phyloP scores from a whole-genome alignment of 495 filamentous ascomycete species.

The Hypoxylon lenormandii region DNA sequence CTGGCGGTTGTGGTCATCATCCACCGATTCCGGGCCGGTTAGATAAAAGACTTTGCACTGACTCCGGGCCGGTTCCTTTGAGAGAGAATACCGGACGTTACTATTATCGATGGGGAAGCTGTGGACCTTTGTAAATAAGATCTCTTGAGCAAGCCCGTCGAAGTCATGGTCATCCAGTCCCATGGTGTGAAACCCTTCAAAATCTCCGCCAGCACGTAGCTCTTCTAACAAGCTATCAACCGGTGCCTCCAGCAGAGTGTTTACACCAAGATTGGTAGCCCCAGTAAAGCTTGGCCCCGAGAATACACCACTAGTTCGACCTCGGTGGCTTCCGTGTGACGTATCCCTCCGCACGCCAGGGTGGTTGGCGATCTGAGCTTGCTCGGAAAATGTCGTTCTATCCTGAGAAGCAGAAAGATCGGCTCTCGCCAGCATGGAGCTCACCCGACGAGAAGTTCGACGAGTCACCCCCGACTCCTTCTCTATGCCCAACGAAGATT shows the following conservation, averaged over 20 bases:
- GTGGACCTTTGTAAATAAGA: slow-evolving; percentile 78
- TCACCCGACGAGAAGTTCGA: slow-evolving; percentile 85
- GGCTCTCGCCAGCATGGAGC: slow-evolving; percentile 89
- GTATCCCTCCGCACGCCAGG: slow-evolving; percentile 68
- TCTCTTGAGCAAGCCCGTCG: slow-evolving; percentile 76
- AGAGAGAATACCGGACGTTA: slow-evolving; percentile 67
- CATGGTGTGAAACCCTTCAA: slow-evolving; percentile 76
- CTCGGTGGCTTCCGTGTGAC: slow-evolving; percentile 78
- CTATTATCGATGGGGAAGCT: slow-evolving; percentile 73
- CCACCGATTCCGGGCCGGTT: slow-evolving; percentile 65
- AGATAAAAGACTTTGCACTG: slow-evolving; percentile 74
- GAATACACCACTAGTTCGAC: slow-evolving; percentile 69
- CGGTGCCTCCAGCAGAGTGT: slow-evolving; percentile 72
- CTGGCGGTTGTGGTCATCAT: slow-evolving; percentile 62
- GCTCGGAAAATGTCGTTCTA: slow-evolving; percentile 77
- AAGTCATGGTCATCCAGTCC: slow-evolving; percentile 76
- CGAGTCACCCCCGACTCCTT: slow-evolving; percentile 66
- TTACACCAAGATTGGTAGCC: slow-evolving; percentile 55
- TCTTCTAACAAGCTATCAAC: slow-evolving; percentile 80
- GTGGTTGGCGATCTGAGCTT: slow-evolving; percentile 65
- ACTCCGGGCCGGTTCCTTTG: slow-evolving; percentile 60
- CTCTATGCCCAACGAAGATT: slow-evolving; percentile 80
- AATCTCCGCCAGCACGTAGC: slow-evolving; percentile 68
- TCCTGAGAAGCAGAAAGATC: slow-evolving; percentile 84
- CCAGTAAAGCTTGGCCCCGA: slow-evolving; percentile 52